Base-by-base conservation (phyloP, 805 yeast species). In the Yarrowia yakushimensis region DNA sequence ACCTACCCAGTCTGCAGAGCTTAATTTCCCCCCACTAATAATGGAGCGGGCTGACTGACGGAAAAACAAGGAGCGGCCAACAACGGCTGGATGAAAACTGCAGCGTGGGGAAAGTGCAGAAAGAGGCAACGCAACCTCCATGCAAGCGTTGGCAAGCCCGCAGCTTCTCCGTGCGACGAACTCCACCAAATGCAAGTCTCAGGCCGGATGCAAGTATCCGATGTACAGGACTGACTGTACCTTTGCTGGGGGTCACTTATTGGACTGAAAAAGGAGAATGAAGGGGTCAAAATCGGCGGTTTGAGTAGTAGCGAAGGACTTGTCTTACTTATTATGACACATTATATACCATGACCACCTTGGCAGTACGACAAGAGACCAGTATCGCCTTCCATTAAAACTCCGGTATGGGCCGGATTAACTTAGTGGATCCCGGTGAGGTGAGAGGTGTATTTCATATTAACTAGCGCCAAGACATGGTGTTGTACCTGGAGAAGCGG, bases 191-290 rank as follows among this genome's bases (percentile, higher is more conserved):
- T 15, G 48, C 25, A 13, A 20, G 52, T 45, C 52, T 30, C 52
- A 30, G 28, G 52, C 18, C 50, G 52, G 52, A 33, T 36, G 52
- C 52, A 45, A 45, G n/a, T n/a, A n/a, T n/a, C n/a, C n/a, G n/a
- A n/a, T n/a, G n/a, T n/a, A n/a, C n/a, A n/a, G n/a, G n/a, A n/a
- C n/a, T n/a, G n/a, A n/a, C n/a, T n/a, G n/a, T n/a, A n/a, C n/a
- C n/a, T n/a, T n/a, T n/a, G n/a, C n/a, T n/a, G n/a, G n/a, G n/a
- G n/a, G n/a, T n/a, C n/a, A n/a, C n/a, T n/a, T n/a, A n/a, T n/a
- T n/a, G n/a, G n/a, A n/a, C n/a, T n/a, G n/a, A n/a, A n/a, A n/a
- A n/a, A n/a, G n/a, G n/a, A n/a, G n/a, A n/a, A n/a, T n/a, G n/a
- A n/a, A n/a, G n/a, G n/a, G n/a, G n/a, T n/a, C n/a, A 31, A 31